Evolutionary conservation across 2,329 filamentous ascomycete species (phyloP).

Genomic region (Magnaporthales sp.): DNA sequence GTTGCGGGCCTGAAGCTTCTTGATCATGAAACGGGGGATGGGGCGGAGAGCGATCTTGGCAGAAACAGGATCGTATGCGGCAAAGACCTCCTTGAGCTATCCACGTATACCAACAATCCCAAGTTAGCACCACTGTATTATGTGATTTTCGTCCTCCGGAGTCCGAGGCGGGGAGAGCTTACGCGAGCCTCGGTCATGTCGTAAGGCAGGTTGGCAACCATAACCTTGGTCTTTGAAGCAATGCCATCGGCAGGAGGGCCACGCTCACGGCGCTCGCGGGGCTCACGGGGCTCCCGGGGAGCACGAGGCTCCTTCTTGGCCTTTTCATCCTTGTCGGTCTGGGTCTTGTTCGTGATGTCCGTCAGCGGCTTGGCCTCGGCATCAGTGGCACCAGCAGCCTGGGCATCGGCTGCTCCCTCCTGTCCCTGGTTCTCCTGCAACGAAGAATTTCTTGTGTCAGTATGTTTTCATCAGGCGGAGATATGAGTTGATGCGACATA

Average conservation of each 20-base stretch:
- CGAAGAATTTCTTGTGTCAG: slow-evolving; percentile 7
- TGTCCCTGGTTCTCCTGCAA: slow-evolving; percentile 34
- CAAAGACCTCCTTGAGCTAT: slow-evolving; percentile 95
- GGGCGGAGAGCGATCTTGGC: slow-evolving; percentile 98
- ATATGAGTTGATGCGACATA: slow-evolving; percentile 24
- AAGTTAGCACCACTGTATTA: background rate
- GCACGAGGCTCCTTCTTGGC: slow-evolving; percentile 30
- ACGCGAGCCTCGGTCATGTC: slow-evolving; percentile 97
- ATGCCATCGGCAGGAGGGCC: slow-evolving; percentile 96
- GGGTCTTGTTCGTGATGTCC: slow-evolving; percentile 49
- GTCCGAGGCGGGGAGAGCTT: slow-evolving; percentile 19
- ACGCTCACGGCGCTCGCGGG: slow-evolving; percentile 65
- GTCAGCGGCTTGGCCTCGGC: slow-evolving; percentile 49
- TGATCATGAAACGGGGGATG: slow-evolving; percentile 99
- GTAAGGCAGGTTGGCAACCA: slow-evolving; percentile 98
- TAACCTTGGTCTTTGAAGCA: slow-evolving; percentile 99
- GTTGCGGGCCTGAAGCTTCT: slow-evolving; percentile 97
- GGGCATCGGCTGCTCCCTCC: slow-evolving; percentile 31
- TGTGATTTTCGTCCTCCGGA: slow-evolving; percentile 2
- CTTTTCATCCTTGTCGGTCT: slow-evolving; percentile 52
- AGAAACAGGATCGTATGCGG: slow-evolving; percentile 81
- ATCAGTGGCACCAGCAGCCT: slow-evolving; percentile 35
- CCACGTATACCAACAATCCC: background rate
- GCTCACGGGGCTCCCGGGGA: slow-evolving; percentile 35
- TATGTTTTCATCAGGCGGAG: background rate